A percentile compares a stretch with the other conserved stretches of the same genome.
These are phyloP conservation scores for Bonia amplexicaulis DNA, from an alignment of 176 grass and related monocot species.

Conservation along the genomic window DNA sequence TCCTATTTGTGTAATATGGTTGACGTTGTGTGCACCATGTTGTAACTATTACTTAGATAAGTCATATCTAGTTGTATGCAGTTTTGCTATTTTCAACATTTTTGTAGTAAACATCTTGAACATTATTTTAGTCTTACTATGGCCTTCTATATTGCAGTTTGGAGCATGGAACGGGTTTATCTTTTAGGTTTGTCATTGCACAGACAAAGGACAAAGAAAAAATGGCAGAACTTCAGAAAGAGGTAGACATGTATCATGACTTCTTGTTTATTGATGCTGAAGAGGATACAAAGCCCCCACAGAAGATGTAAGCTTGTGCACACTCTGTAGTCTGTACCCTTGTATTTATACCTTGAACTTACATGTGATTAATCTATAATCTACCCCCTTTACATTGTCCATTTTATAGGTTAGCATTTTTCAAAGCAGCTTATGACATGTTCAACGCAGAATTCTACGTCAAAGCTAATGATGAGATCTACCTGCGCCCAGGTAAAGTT, in stretches of 20 bases:
- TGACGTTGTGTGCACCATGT: not conserved
- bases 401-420: slow-evolving; percentile 81
- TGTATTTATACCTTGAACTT: slow-evolving; percentile 21
- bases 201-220: slow-evolving; percentile 66
- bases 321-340: not conserved
- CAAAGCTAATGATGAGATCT: slow-evolving; percentile 92
- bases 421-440: slow-evolving; percentile 93
- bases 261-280: slow-evolving; percentile 91
- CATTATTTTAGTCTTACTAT: not conserved
- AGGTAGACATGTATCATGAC: slow-evolving; percentile 79
- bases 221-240: slow-evolving; percentile 75
- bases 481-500: slow-evolving; percentile 84
- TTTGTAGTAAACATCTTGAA: not conserved
- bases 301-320: slow-evolving; percentile 65
- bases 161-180: slow-evolving; percentile 74
- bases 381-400: slow-evolving; percentile 4
- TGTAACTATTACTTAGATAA: not conserved
- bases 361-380: slow-evolving; percentile 16
- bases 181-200: slow-evolving; percentile 89
- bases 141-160: slow-evolving; percentile 57
- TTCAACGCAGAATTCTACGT: slow-evolving; percentile 92
- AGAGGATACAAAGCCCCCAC: slow-evolving; percentile 66
- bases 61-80: not conserved
- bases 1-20: not conserved
- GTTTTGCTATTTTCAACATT: not conserved